Evolutionary conservation across 352 stramenopile species (phyloP).

Genomic region (Globisporangium irregulare): DNA sequence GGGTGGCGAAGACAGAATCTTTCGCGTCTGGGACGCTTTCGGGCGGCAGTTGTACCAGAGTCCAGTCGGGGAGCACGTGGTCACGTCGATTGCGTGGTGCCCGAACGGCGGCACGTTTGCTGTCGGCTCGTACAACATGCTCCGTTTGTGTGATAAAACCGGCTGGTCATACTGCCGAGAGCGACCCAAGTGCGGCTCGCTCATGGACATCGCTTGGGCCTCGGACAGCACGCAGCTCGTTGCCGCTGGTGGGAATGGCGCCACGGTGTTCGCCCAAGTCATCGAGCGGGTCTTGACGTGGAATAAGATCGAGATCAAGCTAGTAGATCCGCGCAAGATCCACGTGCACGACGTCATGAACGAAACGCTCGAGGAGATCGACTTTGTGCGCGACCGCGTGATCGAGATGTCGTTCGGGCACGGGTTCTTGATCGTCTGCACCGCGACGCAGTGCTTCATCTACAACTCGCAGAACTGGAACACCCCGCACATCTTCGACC

Average conservation of each 20-base stretch:
- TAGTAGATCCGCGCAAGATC: slow-evolving; percentile 86
- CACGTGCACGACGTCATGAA: slow-evolving; percentile 87
- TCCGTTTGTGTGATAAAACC: slow-evolving; percentile 92
- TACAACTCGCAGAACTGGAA: slow-evolving; percentile 92
- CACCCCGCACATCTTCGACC: slow-evolving; percentile 92
- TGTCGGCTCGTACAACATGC: slow-evolving; percentile 90
- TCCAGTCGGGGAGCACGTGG: slow-evolving; percentile 75
- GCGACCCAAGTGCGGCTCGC: slow-evolving; percentile 70
- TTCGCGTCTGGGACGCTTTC: slow-evolving; percentile 92
- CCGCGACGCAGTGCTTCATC: slow-evolving; percentile 91
- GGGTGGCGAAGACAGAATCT: slow-evolving; percentile 91
- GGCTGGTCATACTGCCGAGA: slow-evolving; percentile 91
- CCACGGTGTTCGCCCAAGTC: slow-evolving; percentile 88
- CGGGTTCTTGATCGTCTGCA: slow-evolving; percentile 91
- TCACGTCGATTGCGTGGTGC: slow-evolving; percentile 91
- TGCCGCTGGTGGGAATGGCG: slow-evolving; percentile 81
- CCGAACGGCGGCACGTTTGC: slow-evolving; percentile 90
- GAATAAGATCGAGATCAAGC: slow-evolving; percentile 88
- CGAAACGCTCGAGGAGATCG: slow-evolving; percentile 90
- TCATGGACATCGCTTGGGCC: slow-evolving; percentile 89
- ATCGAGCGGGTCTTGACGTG: slow-evolving; percentile 82
- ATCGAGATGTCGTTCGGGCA: slow-evolving; percentile 92
- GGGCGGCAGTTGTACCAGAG: slow-evolving; percentile 90
- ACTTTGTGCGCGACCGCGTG: slow-evolving; percentile 89
- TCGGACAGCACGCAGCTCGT: slow-evolving; percentile 91